Evolutionary conservation across 805 yeast species (phyloP).

Genomic region (Pichia rugopelliculosa): DNA sequence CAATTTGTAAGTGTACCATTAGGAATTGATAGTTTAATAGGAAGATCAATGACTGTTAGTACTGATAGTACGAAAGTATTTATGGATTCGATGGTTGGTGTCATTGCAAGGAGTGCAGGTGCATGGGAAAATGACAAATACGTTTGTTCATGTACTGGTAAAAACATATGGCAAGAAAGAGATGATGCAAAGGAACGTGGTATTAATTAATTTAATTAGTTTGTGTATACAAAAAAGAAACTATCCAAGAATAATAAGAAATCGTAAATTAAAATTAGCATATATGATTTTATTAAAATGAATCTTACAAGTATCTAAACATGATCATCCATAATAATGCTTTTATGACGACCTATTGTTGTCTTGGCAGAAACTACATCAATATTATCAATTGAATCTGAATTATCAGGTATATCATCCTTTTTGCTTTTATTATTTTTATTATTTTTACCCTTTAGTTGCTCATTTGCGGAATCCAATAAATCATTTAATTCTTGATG

Average conservation of each 20-base stretch:
- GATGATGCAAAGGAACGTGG: slow-evolving; percentile 64
- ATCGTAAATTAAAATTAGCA: no score
- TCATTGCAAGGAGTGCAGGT: slow-evolving; percentile 94
- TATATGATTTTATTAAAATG: no score
- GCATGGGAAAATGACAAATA: slow-evolving; percentile 93
- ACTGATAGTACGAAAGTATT: slow-evolving; percentile 32
- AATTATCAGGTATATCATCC: not conserved
- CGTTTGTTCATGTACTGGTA: slow-evolving; percentile 92
- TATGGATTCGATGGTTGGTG: slow-evolving; percentile 59
- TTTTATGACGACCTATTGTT: slow-evolving; percentile 2
- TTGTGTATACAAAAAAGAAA: not conserved
- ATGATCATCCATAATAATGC: slow-evolving; percentile 1
- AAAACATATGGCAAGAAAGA: slow-evolving; percentile 94
- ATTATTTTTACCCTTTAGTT: not conserved
- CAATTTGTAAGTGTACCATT: slow-evolving; percentile 40
- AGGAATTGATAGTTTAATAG: slow-evolving; percentile 55
- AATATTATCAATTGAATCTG: not conserved
- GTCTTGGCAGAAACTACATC: not conserved
- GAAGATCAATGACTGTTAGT: slow-evolving; percentile 55
- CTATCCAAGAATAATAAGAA: not conserved
- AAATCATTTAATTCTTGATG: slow-evolving; percentile 4
- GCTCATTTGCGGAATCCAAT: slow-evolving; percentile 1
- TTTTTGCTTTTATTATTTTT: not conserved
- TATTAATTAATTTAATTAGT: slow-evolving; percentile 20
- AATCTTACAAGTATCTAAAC: no score